Percentiles rank a stretch among this genome's conserved stretches.
phyloP scores from a whole-genome alignment of 1,284 basidiomycete species.

The Violaceomyces palustris region DNA sequence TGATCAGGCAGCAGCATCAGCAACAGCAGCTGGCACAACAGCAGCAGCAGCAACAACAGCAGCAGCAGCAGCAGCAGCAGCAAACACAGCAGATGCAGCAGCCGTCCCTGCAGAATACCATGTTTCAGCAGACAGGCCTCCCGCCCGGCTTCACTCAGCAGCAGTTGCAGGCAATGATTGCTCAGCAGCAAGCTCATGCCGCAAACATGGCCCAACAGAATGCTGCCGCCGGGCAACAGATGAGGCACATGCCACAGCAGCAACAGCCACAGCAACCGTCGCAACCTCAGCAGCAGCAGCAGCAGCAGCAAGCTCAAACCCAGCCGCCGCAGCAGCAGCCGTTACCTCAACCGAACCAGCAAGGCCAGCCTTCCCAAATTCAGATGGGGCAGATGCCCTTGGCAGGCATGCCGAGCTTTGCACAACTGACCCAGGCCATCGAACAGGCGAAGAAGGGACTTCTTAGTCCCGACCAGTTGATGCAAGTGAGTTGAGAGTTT shows the following conservation, averaged over 20 bases:
- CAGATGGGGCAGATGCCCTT: no score
- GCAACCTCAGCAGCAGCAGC: constrained; percentile 8
- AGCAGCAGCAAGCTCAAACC: constrained; percentile 5
- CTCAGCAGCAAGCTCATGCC: constrained; percentile 26
- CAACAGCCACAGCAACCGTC: constrained; percentile 3
- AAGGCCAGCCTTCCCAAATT: no score
- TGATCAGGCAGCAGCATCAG: constrained; percentile 28
- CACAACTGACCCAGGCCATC: constrained; percentile 27
- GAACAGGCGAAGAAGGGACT: constrained; percentile 34
- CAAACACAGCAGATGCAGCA: constrained; percentile 21
- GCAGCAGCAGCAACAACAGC: constrained; percentile 12
- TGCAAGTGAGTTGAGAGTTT: constrained; percentile 24
- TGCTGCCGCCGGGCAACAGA: constrained; percentile 6
- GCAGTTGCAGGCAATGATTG: constrained; percentile 25
- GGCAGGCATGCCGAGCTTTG: constrained; percentile 11
- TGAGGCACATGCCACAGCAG: constrained; percentile 7
- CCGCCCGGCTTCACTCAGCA: constrained; percentile 28
- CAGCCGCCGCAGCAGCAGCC: constrained; percentile 13
- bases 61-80: constrained; percentile 10
- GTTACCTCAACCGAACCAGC: constrained; percentile 7
- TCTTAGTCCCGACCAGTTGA: constrained; percentile 30
- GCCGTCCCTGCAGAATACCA: constrained; percentile 11
- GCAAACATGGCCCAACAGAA: constrained; percentile 3
- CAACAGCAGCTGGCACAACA: constrained; percentile 18
- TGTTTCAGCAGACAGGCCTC: constrained; percentile 25